Evolutionary conservation across 2,329 filamentous ascomycete species (phyloP), one percentile per base, ranked within the genome.

Genomic region (Byssochlamys sp.): DNA sequence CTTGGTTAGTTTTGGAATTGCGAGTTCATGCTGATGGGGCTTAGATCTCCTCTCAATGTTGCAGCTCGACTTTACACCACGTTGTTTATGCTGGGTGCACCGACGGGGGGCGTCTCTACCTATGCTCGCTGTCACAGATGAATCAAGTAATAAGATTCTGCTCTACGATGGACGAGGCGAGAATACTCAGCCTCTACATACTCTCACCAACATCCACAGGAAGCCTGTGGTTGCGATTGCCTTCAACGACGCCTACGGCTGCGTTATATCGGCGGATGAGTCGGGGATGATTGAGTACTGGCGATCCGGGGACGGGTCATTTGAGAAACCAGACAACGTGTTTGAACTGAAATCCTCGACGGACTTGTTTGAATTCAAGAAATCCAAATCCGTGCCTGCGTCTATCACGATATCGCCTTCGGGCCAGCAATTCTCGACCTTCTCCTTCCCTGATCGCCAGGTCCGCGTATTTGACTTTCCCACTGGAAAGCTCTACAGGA

Each of bases 231-330:
- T 87, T 28, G 75, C 95, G 26, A 92, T 99, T 83, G 85, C 86
- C 0, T 99, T 91, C 77, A 99, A 97, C 72, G 85, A 90, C 69
- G 77, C 81, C 4, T 96, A 86, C 68, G 87, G 97, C 73, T 99
- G 94, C 68, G 91, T 95, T 1, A 77, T 97, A 5, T 97, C 94
- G 1, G 86, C 86, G 0, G 95, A 99, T 63, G 86, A 92, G 64
- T 84, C 84, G 56, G 92, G 94, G 26, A 97, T 97, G 92, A 71
- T 99, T 9, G 94, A 99, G 73, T 99, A 99, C 75, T 99, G 94
- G 94, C 83, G 84, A 58, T 91, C 94, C 0, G 65, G 69, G 12
- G 83, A 82, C 61, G 85, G 84, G 1, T 85, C 79, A 45, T 96
- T 90, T 71, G 90, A 95, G 67, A 96, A 97, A 73, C 94, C 94